These are phyloP conservation scores for Pouteria glomerata DNA, from an alignment of 148 eudicot genomes.

Conservation along the genomic window DNA sequence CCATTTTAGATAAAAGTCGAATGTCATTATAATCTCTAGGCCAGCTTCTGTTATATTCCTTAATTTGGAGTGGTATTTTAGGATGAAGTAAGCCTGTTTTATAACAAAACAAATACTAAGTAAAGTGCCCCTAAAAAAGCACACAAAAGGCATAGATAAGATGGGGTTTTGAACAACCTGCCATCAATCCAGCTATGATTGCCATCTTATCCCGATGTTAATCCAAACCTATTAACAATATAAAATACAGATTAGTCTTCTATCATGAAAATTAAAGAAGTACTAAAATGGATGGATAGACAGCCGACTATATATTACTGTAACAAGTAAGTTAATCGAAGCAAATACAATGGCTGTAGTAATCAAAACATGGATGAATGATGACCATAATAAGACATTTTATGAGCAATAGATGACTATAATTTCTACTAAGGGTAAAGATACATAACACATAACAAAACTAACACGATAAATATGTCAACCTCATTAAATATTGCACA, in stretches of 20 bases:
- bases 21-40: not conserved
- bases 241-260: not conserved
- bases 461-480: not conserved
- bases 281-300: not conserved
- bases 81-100: conserved; percentile 26
- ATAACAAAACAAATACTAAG: not conserved
- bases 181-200: conserved; percentile 15
- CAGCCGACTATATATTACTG: not conserved
- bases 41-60: conserved; percentile 8
- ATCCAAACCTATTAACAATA: not conserved
- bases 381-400: no score
- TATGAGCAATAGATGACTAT: no score
- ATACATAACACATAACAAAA: not conserved
- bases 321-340: no score
- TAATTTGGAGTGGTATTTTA: conserved; percentile 14
- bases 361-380: no score
- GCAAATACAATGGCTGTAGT: no score
- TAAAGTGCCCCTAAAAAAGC: not conserved
- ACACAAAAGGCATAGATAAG: not conserved
- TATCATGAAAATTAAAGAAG: not conserved
- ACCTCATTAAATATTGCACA: not conserved
- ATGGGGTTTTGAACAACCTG: conserved; percentile 15
- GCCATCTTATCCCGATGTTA: conserved; percentile 16
- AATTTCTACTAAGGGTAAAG: not conserved
- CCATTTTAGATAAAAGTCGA: conserved; percentile 17